phyloP scores from a whole-genome alignment of 306 rosid species.

The Vigna angularis region DNA sequence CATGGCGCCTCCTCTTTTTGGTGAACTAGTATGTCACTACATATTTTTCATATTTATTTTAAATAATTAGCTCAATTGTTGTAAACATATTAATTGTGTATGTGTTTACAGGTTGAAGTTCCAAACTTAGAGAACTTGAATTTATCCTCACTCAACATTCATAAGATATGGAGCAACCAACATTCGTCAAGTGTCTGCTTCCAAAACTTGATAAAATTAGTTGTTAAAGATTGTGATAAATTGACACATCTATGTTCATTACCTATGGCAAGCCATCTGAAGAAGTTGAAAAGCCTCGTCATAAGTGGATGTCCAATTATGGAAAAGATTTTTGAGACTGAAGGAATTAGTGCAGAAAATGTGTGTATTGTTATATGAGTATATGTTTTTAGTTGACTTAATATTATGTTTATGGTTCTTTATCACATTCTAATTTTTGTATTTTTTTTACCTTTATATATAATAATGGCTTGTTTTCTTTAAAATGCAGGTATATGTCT shows the following conservation, averaged over 20 bases:
- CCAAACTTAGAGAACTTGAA: no score
- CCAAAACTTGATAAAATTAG: neutral
- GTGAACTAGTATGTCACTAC: conserved; percentile 4
- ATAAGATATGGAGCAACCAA: no score
- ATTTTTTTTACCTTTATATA: neutral
- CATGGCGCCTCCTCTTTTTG: neutral
- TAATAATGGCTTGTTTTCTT: neutral
- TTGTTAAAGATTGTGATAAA: neutral
- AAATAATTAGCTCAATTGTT: neutral
- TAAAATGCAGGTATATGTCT: neutral
- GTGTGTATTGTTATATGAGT: neutral
- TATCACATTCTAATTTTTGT: neutral
- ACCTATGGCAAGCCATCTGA: conserved; percentile 35
- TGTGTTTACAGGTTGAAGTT: no score
- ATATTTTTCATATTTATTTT: neutral
- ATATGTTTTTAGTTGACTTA: neutral
- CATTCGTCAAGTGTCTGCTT: neutral
- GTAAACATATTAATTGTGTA: neutral
- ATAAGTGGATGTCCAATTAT: conserved; percentile 33
- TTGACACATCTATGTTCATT: conserved; percentile 17
- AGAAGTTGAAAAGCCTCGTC: conserved; percentile 43
- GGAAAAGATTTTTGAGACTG: conserved; percentile 10
- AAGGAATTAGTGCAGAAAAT: neutral
- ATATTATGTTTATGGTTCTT: neutral
- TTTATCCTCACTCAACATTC: no score